Evolutionary conservation across 2,329 filamentous ascomycete species (phyloP), one percentile per base, ranked within the genome.

Genomic region (Fusarium humuli): DNA sequence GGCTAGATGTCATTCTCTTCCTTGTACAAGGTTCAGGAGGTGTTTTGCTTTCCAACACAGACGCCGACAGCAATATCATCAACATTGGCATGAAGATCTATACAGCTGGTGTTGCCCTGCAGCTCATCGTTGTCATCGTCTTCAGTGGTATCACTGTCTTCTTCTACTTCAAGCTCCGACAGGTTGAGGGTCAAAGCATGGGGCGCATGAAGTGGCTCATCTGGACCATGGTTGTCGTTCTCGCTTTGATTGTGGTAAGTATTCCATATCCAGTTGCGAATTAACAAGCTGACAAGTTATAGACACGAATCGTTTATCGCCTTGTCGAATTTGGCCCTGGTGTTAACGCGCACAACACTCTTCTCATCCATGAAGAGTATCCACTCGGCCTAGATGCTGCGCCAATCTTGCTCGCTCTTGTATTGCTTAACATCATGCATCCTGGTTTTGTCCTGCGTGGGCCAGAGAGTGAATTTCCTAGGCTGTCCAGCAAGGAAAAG

Each of bases 231-330:
- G 75, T 81, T 22, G 67, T 66, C 2, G 78, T 80, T 3, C 64
- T 83, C 27, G 40, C 71, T 7, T 72, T 81, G 18, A 81, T 83
- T 45, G 75, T 80, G 37, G 78, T 82, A 68, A 75, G 79, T 70
- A 13, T 22, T 34, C 29, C 16, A 32, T 37, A 5, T 48, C 7
- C 13, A 34, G 29, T 29, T 20, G 11, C 20, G 34, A 29, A 23
- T 11, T 59, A 45, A 27, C 11, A 27, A 59, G 37, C 60, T 69
- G 54, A 69, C 22, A 60, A 53, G 16, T 22, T 18, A 9, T 53
- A 87, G 82, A 75, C 84, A 29, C 85, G 88, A 34, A 90, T 91
- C 74, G 83, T 89, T 67, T 91, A 86, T 77, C 86, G 88, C 30
- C 80, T 91, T 3, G 77, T 82, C 55, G 87, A 91, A 75, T 91